Conservation (phyloP, 305 asterid species). For the Nicotiana rustica region DNA sequence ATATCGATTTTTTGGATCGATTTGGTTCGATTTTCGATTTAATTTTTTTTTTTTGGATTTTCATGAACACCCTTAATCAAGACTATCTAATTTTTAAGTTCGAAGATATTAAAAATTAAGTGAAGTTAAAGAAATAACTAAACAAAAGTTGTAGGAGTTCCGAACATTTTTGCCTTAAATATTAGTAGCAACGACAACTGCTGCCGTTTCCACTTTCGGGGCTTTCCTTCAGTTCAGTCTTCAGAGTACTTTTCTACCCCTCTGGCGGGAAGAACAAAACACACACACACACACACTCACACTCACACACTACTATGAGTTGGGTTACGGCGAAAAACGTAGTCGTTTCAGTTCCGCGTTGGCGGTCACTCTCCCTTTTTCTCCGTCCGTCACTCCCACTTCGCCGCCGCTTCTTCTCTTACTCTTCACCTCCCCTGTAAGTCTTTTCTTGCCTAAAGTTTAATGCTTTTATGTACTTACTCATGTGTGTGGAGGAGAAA, state of each 20-base stretch:
- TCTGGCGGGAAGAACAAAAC: constrained; percentile 63
- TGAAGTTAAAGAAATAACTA: too few species aligned
- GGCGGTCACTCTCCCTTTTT: constrained; percentile 66
- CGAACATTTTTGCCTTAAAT: background rate
- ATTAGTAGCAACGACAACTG: background rate
- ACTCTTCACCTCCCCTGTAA: constrained; percentile 53
- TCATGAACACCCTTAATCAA: too few species aligned
- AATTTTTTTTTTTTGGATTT: too few species aligned
- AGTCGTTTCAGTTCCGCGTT: constrained; percentile 62
- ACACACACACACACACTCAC: background rate
- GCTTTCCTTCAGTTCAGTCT: background rate
- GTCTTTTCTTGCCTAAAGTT: constrained; percentile 16
- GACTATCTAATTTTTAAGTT: too few species aligned
- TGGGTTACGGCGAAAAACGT: constrained; percentile 69
- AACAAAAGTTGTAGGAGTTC: too few species aligned
- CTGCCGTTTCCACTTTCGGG: background rate
- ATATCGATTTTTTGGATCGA: too few species aligned
- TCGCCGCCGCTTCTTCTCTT: constrained; percentile 44
- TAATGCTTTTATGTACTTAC: background rate
- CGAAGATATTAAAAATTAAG: too few species aligned
- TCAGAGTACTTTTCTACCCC: background rate
- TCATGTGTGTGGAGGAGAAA: background rate
- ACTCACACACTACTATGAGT: constrained; percentile 36
- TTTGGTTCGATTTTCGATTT: too few species aligned
- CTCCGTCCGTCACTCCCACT: constrained; percentile 54